A percentile compares a stretch with the other conserved stretches of the same genome.
These are phyloP conservation scores for Solanum chilense DNA, from an alignment of 257 asterid species.

Conservation along the genomic window DNA sequence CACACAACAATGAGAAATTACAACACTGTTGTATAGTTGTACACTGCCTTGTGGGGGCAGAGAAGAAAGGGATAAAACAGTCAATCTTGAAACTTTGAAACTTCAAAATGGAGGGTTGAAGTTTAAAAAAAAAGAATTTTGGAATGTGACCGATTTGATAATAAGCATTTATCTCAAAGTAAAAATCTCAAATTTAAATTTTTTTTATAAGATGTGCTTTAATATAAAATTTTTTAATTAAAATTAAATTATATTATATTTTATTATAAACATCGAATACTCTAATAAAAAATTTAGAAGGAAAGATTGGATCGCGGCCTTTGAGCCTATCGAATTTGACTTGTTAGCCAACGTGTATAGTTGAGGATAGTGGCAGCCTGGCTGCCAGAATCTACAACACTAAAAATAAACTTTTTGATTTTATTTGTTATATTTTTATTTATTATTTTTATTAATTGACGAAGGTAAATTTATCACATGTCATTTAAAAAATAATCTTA, in stretches of 20 bases:
- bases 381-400: background rate
- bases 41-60: background rate
- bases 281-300: too few relatives aligned
- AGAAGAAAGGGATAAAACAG: background rate
- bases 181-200: accelerated
- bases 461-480: background rate
- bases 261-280: too few relatives aligned
- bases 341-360: background rate
- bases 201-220: accelerated
- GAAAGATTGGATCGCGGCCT: background rate
- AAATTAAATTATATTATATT: too few relatives aligned
- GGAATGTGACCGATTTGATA: background rate
- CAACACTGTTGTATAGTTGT: background rate
- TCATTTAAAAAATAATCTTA: too few relatives aligned
- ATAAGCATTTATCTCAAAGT: too few relatives aligned
- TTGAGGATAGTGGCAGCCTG: background rate
- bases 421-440: background rate
- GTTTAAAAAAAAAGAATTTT: background rate
- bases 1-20: background rate
- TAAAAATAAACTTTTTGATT: background rate
- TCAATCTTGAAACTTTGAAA: background rate
- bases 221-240: accelerated
- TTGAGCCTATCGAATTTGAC: background rate
- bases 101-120: background rate
- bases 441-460: background rate